phyloP scores from a whole-genome alignment of 2,329 filamentous ascomycete genomes.

The Pseudogymnoascus sp. region DNA sequence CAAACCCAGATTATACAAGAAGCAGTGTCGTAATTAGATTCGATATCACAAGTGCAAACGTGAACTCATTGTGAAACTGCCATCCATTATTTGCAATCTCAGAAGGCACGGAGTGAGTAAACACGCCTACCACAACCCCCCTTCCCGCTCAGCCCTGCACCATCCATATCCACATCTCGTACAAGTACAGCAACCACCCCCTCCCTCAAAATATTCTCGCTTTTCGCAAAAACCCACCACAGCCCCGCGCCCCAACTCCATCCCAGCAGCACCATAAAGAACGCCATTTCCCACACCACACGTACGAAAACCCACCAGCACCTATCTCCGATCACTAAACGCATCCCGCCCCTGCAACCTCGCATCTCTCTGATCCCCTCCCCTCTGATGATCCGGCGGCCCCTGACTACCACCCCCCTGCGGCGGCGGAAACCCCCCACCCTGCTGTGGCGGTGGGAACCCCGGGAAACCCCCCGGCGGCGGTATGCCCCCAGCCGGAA shows the following conservation, averaged over 20 bases:
- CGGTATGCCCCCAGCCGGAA: conserved; percentile 38
- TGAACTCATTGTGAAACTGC: not conserved
- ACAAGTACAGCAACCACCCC: not conserved
- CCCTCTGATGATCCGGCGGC: not conserved
- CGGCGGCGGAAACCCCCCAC: too few species aligned
- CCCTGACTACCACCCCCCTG: not conserved
- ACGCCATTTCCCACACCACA: not conserved
- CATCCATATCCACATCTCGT: not conserved
- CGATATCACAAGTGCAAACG: not conserved
- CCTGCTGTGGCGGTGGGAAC: conserved; percentile 14
- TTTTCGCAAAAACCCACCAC: not conserved
- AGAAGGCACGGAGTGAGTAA: not conserved
- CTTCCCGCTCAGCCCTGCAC: not conserved
- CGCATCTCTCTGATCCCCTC: not conserved
- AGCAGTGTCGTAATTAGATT: too few species aligned
- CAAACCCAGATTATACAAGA: too few species aligned
- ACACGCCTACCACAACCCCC: not conserved
- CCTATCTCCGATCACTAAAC: conserved; percentile 9
- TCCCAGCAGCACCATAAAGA: not conserved
- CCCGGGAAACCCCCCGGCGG: conserved; percentile 24
- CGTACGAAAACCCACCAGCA: not conserved
- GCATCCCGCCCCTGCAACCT: conserved; percentile 4
- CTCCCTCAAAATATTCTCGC: too few species aligned
- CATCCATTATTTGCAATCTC: not conserved
- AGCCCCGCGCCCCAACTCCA: not conserved